Base-by-base conservation (phyloP, 2,329 filamentous ascomycete species). In the Fusarium sambucinum region DNA sequence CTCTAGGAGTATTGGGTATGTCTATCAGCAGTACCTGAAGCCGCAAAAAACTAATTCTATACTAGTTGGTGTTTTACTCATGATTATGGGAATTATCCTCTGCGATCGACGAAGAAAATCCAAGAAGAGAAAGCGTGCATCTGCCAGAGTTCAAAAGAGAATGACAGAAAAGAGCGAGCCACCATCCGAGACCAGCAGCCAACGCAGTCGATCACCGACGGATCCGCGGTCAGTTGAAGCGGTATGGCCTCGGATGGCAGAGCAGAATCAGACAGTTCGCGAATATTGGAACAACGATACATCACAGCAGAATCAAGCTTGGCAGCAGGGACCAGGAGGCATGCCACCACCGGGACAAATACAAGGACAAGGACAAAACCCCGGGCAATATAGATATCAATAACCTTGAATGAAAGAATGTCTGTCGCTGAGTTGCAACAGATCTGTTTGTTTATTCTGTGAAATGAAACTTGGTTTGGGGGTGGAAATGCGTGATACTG, bases 1-100 rank as follows among this genome's bases (percentile, higher is more conserved):
- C 68, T 1, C 63, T 74, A 25, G 63, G 63, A 3, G 46, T 63
- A 4, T 16, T 74, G 8, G 68, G 72, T 73, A 52, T 5, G 52
- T 27, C 1, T 5, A 2, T 35, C 12, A n/a, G n/a, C n/a, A n/a
- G n/a, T n/a, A n/a, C n/a, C n/a, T n/a, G n/a, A n/a, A n/a, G n/a
- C n/a, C n/a, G n/a, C n/a, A n/a, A 0, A 25, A 6, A 8, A 23
- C 63, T 68, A 35, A 68, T 25, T 6, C 2, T 5, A 2, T 7
- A 1, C 3, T 0, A 69, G 67, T 59, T 10, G 38, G 64, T 5
- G 21, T 69, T 11, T 42, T 67, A 1, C 37, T 69, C 6, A 16
- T 70, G 4, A 37, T 69, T 4, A 21, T 69, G n/a, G 53, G 58
- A 4, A 70, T 70, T 8, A 68, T 69, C 23, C 50, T 69, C 17